Evolutionary conservation across 176 grass and related monocot species (phyloP).

Genomic region (Cenchrus purpureus): DNA sequence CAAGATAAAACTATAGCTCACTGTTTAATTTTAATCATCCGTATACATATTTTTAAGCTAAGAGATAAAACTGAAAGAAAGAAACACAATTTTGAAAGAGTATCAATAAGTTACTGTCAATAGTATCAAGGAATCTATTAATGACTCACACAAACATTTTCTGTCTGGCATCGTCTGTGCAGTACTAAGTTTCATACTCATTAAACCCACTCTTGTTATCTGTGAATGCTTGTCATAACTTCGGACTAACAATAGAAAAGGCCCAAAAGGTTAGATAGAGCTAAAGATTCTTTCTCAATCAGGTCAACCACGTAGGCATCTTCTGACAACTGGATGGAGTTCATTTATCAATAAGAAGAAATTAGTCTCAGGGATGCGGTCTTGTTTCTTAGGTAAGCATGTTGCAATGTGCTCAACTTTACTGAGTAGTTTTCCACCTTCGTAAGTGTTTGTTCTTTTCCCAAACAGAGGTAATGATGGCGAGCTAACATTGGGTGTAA

Average conservation of each 20-base stretch:
- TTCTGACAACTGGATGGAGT: slow-evolving; percentile 97
- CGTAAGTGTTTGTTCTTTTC: slow-evolving; percentile 1
- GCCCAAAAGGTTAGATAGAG: neutral
- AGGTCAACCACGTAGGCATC: slow-evolving; percentile 99
- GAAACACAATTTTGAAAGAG: neutral
- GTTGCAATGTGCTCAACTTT: slow-evolving; percentile 6
- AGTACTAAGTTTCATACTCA: neutral
- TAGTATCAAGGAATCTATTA: neutral
- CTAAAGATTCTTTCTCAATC: neutral
- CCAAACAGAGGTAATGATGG: slow-evolving; percentile 73
- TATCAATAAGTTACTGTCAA: neutral
- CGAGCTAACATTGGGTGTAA: slow-evolving; percentile 87
- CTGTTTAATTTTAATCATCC: too few relatives aligned
- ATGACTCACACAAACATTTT: neutral
- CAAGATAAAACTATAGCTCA: too few relatives aligned
- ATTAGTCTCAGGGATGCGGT: slow-evolving; percentile 87
- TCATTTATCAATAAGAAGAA: slow-evolving; percentile 96
- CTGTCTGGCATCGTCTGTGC: neutral
- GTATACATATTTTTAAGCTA: too few relatives aligned
- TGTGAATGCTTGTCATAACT: neutral
- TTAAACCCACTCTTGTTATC: neutral
- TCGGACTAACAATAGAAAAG: neutral
- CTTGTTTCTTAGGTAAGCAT: slow-evolving; percentile 78
- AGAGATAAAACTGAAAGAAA: too few relatives aligned
- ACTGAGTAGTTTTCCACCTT: neutral